Base-by-base conservation (phyloP, 1,284 basidiomycete genomes). In the Cutaneotrichosporon sp. region DNA sequence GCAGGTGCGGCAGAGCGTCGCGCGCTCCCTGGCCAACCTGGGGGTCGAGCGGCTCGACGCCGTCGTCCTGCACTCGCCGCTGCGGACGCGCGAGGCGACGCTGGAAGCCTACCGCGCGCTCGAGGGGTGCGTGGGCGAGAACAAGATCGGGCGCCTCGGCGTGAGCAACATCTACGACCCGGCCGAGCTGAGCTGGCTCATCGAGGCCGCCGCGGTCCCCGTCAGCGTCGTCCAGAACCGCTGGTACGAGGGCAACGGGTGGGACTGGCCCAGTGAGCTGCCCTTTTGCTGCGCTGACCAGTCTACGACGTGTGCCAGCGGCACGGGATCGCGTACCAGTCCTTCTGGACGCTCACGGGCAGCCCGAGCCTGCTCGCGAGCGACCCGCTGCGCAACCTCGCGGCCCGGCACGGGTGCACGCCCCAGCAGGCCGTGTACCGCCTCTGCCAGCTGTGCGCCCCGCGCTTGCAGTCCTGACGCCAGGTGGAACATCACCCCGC, bases 261-360 rank as follows among this genome's bases (percentile, higher is more conserved):
- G 89, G 88, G 89, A 91, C 70, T 81, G 79, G 62, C 82, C 82
- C 2, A 86, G 76, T 75, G 51, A 61, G 75, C 66, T 29, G 18
- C 3, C 20, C 18, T n/a, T 34, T 6, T 27, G 43, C 22, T 54
- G 31, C 46, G 33, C 31, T 42, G 38, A 42, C 6, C 50, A 74
- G 73, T 75, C 3, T 72, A 74, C 49, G 71, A 75, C 36, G 56
- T 77, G 1, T 79, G 78, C 62, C 69, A 71, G 50, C 74, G 82
- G 57, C 80, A 86, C 54, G 84, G 78, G 9, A 87, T 89, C 22
- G 83, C 86, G 72, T 91, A 91, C 69, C 88, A 91, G 88, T 89
- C 89, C 11, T 92, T 92, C 77, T 92, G 91, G 91, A 92, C 91
- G 20, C 79, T 92, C 20, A 86, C 89, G 0, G 90, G 90, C 11